Evolutionary conservation across 2,329 filamentous ascomycete genomes (phyloP), one percentile per base, ranked within the genome.

Genomic region (Hypoxylon sp.): DNA sequence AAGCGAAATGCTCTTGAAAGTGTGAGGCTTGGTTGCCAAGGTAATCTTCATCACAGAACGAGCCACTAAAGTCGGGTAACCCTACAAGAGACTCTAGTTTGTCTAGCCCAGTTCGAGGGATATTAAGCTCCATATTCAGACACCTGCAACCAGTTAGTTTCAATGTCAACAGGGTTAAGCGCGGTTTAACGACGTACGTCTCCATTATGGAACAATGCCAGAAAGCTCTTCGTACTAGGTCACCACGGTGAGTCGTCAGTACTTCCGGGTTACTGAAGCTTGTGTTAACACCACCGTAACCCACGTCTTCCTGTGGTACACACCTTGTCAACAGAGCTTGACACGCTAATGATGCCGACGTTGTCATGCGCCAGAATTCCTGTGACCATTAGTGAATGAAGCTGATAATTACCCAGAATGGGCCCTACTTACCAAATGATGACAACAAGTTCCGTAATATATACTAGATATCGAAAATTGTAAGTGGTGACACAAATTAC

Each of bases 291-390:
- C 17, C 19, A 29, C 13, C 19, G 33, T 13, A 33, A 22, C 11
- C 26, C 56, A 22, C 10, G 11, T 14, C 6, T 19, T 31, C 46
- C 39, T 47, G 9, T 39, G 19, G 52, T 14, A 44, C 65, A 44
- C 77, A 88, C 86, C 85, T 87, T 47, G 82, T 83, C 67, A 90
- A 81, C 35, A 90, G 75, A 1, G 86, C 81, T 73, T 88, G 86
- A 68, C 87, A 89, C 14, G 87, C 84, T 71, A 85, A 79, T 0
- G 87, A 89, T 3, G 88, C 87, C 17, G 82, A 82, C 3, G 84
- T 83, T 5, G 83, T 83, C 78, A 87, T 85, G 58, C 86, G 83
- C 88, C 88, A 90, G 69, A 88, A 89, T 67, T 90, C 88, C 85
- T 90, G 63, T 10, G 6, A 3, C 9, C 29, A 14, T 50, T 64